A percentile compares a stretch with the other conserved stretches of the same genome.
These are phyloP conservation scores for Trametes elegans DNA, from an alignment of 768 basidiomycete species.

Conservation along the genomic window DNA sequence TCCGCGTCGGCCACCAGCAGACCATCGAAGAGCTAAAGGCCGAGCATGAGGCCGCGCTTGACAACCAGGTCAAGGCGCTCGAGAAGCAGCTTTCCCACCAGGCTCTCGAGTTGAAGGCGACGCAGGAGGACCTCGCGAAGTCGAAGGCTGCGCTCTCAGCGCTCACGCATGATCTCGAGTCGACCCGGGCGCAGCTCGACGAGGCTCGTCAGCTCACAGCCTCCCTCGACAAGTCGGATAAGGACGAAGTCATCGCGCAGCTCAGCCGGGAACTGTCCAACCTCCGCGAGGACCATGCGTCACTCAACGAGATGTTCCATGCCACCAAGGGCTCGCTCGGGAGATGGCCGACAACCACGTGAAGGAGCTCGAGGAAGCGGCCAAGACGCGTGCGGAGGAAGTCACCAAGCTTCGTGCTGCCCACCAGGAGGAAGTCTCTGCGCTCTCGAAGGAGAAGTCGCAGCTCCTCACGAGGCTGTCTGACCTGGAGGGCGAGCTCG, in stretches of 20 bases:
- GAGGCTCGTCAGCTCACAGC: slow-evolving; percentile 50
- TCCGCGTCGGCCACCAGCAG: slow-evolving; percentile 58
- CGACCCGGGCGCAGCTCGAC: slow-evolving; percentile 61
- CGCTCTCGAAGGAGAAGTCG: slow-evolving; percentile 57
- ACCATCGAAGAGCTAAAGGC: slow-evolving; percentile 59
- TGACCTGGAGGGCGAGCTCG: slow-evolving; percentile 77
- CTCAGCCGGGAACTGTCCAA: slow-evolving; percentile 57
- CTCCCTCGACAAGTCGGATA: slow-evolving; percentile 39
- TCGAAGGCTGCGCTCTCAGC: slow-evolving; percentile 59
- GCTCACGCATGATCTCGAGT: slow-evolving; percentile 53
- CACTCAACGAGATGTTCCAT: slow-evolving; percentile 61
- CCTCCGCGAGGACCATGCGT: slow-evolving; percentile 67
- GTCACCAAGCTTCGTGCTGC: slow-evolving; percentile 55
- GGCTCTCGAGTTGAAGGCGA: slow-evolving; percentile 76
- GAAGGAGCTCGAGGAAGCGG: slow-evolving; percentile 74
- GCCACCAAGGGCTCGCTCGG: slow-evolving; percentile 69
- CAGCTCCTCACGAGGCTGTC: slow-evolving; percentile 61
- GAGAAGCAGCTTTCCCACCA: slow-evolving; percentile 64
- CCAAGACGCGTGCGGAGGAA: slow-evolving; percentile 68
- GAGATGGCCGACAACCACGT: slow-evolving; percentile 70
- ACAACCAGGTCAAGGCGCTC: slow-evolving; percentile 51
- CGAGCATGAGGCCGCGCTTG: slow-evolving; percentile 61
- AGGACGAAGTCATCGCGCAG: slow-evolving; percentile 52
- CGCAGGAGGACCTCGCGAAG: slow-evolving; percentile 79
- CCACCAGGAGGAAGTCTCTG: slow-evolving; percentile 60